Evolutionary conservation across 169 alveolate genomes (phyloP).

Genomic region (Theileria sp.): DNA sequence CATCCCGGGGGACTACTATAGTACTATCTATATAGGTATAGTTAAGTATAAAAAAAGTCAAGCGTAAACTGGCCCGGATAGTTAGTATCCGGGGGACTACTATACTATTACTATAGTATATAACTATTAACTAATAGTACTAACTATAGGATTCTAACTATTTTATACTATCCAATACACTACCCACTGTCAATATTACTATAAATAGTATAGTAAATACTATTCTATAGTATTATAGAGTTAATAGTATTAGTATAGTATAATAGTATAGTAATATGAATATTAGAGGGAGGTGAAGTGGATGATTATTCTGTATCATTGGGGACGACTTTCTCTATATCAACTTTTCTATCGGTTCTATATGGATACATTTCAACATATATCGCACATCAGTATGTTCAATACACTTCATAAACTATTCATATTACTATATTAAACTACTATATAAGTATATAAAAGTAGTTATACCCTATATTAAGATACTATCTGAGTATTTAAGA

Average conservation of each 20-base stretch:
- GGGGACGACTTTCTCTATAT: conserved; percentile 32
- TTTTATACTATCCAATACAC: too few relatives aligned
- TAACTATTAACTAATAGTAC: too few relatives aligned
- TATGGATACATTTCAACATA: conserved; percentile 54
- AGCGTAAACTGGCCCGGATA: too few relatives aligned
- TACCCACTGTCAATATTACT: too few relatives aligned
- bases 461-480: neutral
- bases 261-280: neutral
- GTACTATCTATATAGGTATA: too few relatives aligned
- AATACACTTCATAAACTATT: neutral
- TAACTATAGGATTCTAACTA: too few relatives aligned
- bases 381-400: conserved; percentile 55
- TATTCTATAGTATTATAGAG: too few relatives aligned
- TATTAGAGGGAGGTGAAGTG: neutral
- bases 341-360: conserved; percentile 45
- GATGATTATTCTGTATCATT: conserved; percentile 32
- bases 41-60: too few relatives aligned
- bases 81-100: too few relatives aligned
- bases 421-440: neutral
- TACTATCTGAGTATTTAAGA: neutral
- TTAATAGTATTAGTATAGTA: neutral
- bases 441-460: neutral
- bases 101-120: too few relatives aligned
- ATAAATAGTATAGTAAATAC: too few relatives aligned
- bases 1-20: too few relatives aligned